A percentile compares a stretch with the other conserved stretches of the same genome.
These are phyloP conservation scores for Malbranchea cinnamomea DNA, from an alignment of 2,329 filamentous ascomycete species.

Conservation along the genomic window DNA sequence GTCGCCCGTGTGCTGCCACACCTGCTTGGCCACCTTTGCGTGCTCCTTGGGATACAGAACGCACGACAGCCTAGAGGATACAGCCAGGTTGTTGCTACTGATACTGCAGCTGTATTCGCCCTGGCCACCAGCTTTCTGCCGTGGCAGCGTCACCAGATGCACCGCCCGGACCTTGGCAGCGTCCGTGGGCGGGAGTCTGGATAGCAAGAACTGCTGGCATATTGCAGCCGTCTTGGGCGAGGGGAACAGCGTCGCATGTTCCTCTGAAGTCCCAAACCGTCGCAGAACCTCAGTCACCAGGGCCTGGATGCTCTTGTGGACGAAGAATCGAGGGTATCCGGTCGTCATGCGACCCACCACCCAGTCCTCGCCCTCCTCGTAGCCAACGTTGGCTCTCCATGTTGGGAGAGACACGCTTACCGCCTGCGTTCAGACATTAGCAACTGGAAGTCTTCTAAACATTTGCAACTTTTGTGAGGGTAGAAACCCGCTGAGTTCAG, in stretches of 20 bases:
- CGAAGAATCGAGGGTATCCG: conserved; percentile 90
- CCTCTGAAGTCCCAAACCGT: conserved; percentile 43
- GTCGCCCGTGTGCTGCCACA: conserved; percentile 94
- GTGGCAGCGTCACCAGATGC: conserved; percentile 39
- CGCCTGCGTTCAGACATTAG: conserved; percentile 42
- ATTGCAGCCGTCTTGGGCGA: conserved; percentile 52
- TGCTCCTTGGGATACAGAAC: conserved; percentile 56
- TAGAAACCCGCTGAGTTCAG: too few relatives aligned
- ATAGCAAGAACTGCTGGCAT: conserved; percentile 58
- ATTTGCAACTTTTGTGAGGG: too few relatives aligned
- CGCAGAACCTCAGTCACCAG: conserved; percentile 55
- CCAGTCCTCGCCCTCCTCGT: conserved; percentile 83
- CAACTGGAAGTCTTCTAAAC: too few relatives aligned
- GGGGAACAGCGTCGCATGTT: conserved; percentile 66
- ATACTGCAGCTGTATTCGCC: conserved; percentile 31
- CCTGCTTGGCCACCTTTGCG: conserved; percentile 69
- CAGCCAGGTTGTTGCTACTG: conserved; percentile 26
- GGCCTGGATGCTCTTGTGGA: conserved; percentile 66
- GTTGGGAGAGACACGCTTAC: conserved; percentile 92
- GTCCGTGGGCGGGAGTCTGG: conserved; percentile 18
- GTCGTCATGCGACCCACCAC: conserved; percentile 74
- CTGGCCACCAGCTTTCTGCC: conserved; percentile 48
- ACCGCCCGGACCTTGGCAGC: conserved; percentile 39
- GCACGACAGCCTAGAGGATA: conserved; percentile 49
- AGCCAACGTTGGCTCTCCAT: conserved; percentile 80